These are phyloP conservation scores for Ustilago xerochloae DNA, from an alignment of 1,284 basidiomycete genomes.

Conservation along the genomic window DNA sequence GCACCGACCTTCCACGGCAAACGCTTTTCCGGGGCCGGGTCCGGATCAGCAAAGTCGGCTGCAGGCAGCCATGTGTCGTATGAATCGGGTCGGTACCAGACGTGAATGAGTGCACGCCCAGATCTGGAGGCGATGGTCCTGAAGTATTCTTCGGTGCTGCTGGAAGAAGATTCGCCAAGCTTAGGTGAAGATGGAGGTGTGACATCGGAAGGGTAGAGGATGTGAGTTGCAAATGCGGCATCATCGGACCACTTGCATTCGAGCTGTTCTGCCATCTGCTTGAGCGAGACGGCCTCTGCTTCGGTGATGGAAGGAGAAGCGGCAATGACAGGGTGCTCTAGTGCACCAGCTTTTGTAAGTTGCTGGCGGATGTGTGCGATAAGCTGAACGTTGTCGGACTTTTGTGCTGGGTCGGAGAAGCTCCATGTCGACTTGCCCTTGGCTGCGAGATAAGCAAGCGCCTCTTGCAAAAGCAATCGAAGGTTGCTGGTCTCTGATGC, in stretches of 20 bases:
- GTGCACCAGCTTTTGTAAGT: conserved; percentile 39
- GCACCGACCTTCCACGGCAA: conserved; percentile 57
- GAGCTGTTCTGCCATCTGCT: conserved; percentile 50
- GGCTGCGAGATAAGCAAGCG: conserved; percentile 49
- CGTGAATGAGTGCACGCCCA: conserved; percentile 65
- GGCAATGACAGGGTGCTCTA: conserved; percentile 50
- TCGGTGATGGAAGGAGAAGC: conserved; percentile 54
- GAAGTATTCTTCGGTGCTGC: conserved; percentile 60
- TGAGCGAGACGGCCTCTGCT: conserved; percentile 57
- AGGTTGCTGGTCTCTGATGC: conserved; percentile 46
- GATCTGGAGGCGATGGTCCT: conserved; percentile 61
- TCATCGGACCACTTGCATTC: conserved; percentile 62
- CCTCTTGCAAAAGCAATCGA: conserved; percentile 43
- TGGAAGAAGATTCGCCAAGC: conserved; percentile 26
- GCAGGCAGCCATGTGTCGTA: conserved; percentile 68
- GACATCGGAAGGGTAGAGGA: conserved; percentile 53
- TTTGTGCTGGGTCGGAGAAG: conserved; percentile 44
- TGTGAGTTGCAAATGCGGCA: conserved; percentile 52
- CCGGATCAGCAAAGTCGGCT: conserved; percentile 64
- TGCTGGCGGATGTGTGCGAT: conserved; percentile 52
- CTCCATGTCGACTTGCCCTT: conserved; percentile 47
- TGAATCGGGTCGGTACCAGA: conserved; percentile 68
- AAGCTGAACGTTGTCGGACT: conserved; percentile 51
- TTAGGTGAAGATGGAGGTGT: conserved; percentile 53
- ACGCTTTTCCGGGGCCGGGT: conserved; percentile 62